Evolutionary conservation across 148 eudicot species (phyloP).

Genomic region (Nyssa sinensis): DNA sequence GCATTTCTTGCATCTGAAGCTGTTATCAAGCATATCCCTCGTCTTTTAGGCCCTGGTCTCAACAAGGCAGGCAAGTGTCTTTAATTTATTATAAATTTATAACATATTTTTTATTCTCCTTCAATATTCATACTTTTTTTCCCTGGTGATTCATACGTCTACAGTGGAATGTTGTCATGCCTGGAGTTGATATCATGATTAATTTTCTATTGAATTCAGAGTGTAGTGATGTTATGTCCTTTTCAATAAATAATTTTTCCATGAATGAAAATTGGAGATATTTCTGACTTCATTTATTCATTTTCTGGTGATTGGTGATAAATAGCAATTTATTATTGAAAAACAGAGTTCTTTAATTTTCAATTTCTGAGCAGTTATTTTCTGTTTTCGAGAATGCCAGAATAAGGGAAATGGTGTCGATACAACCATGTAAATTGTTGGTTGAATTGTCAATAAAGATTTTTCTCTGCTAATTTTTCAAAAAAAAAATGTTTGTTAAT

Average conservation of each 20-base stretch:
- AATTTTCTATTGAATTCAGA: background rate
- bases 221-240: background rate
- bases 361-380: background rate
- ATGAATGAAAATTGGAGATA: background rate
- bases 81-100: background rate
- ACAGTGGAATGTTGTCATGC: background rate
- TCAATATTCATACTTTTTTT: background rate
- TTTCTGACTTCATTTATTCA: background rate
- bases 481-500: too few species aligned
- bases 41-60: conserved; percentile 42
- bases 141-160: background rate
- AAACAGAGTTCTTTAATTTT: too few species aligned
- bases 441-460: background rate
- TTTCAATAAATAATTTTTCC: background rate
- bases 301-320: too few species aligned
- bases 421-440: background rate
- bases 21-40: conserved; percentile 42
- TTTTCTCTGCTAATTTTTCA: background rate
- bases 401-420: too few species aligned
- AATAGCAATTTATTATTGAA: background rate
- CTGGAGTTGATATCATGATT: background rate
- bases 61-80: conserved; percentile 38
- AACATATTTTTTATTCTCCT: background rate
- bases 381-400: background rate
- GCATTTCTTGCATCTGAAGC: conserved; percentile 38